Evolutionary conservation across 768 basidiomycete species (phyloP), one percentile per base, ranked within the genome.

Genomic region (Tephrocybe sp.): DNA sequence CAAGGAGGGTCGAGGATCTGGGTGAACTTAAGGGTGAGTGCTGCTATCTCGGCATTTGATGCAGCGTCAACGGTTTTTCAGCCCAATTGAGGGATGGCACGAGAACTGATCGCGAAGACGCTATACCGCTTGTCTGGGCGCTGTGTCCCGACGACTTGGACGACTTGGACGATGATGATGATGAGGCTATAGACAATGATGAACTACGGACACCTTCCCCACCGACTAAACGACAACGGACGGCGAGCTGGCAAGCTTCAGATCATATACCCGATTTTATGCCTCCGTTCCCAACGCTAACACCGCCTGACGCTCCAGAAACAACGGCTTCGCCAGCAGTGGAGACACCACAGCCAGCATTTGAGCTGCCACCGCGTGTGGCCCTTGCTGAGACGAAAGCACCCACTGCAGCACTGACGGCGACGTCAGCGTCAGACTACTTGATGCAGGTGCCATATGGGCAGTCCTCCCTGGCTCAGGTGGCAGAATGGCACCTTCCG

Each of bases 401-500:
- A 1, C 58, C 71, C 26, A 59, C 70, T 0, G 69, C 72, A 50
- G 72, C 73, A 44, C 37, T 84, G 60, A 65, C 82, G 44, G 62
- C 76, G 55, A 58, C 78, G 54, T 70, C 78, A 2, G 76, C 84
- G 1, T 83, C 88, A 2, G 86, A 91, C 63, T 87, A 87, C 51
- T 70, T 84, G 21, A 78, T 84, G 9, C 81, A 82, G 59, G 78
- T 90, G 1, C 86, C 89, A 4, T 92, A 92, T 59, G 77, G 77
- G 1, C 81, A 86, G 56, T 92, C 89, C 0, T 75, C 85, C 3
- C 79, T 92, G 19, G 77, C 86, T 4, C 69, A 74, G 6, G 72
- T 78, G 6, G 76, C 86, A 15, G 77, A 86, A 59, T 84, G 86
- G 82, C 88, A 90, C 62, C 71, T 91, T 0, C 87, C 85, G 2